Base-by-base conservation (phyloP, 495 filamentous ascomycete species). In the Amorphotheca resinae region DNA sequence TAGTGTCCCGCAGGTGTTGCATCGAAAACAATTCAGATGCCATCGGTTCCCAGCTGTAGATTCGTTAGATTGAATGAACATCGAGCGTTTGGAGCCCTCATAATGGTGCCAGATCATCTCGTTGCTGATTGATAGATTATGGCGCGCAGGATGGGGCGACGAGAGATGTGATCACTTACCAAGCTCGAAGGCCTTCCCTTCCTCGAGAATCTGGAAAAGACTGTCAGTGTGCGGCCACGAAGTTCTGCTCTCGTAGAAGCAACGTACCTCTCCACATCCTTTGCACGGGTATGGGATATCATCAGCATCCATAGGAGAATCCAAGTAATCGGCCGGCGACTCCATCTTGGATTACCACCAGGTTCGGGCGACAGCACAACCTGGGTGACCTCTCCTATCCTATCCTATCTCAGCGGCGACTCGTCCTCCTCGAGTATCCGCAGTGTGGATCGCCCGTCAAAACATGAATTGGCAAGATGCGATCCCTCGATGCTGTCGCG, bases 11-110 rank as follows among this genome's bases (percentile, higher is more conserved):
- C 91, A 98, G 40, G 84, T 93, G 60, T 94, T 94, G 70, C 93
- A 99, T 55, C 89, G 82, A 63, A 99, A 99, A 69, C 93, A 99
- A 63, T 96, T 85, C 56, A 99, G 87, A 71, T 98, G 91, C 91
- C 91, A 98, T 73, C 91, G 79, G 59, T 95, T 95, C 44, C 91
- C 89, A 59, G 91, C 91, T 95, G 56, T 46, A 56, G 50, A 41
- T 14, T 37, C 16, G 42, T 50, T 42, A 57, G 46, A 41, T 38
- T 3, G 37, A 33, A 33, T 34, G 30, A 39, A 41, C 15, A 23
- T 18, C 17, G 41, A 46, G 42, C 25, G n/a, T n/a, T 21, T 11
- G 38, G 44, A 31, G 25, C 36, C 43, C 21, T 23, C 18, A 39
- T 38, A 12, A 11, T n/a, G 35, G 20, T n/a, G n/a, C n/a, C n/a